A percentile compares a stretch with the other conserved stretches of the same genome.
Evolutionary conservation across 257 asterid species (phyloP).

Genomic region (Przewalskia tangutica): DNA sequence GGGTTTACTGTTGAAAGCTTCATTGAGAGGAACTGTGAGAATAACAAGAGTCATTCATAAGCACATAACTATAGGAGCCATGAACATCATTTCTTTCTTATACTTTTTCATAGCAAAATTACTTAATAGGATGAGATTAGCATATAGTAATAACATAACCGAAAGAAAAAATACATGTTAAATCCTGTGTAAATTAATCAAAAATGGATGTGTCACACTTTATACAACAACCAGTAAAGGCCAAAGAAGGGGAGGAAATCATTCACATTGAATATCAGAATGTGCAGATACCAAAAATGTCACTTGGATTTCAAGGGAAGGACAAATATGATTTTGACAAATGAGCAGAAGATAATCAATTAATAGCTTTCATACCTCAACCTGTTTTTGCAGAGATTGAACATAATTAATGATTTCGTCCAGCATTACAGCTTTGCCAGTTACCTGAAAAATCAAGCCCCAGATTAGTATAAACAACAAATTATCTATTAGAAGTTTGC

Average conservation of each 20-base stretch:
- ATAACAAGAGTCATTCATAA: not conserved
- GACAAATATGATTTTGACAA: not conserved
- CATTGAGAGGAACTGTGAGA: slow-evolving; percentile 81
- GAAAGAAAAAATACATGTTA: not conserved
- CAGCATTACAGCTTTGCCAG: slow-evolving; percentile 97
- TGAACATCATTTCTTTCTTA: not conserved
- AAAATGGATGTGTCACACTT: not conserved
- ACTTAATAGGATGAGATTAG: not conserved
- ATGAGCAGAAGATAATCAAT: not conserved
- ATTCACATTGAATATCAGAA: not conserved
- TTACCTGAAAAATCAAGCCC: slow-evolving; percentile 43
- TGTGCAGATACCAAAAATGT: not conserved
- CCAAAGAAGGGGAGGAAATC: not conserved
- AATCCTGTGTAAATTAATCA: not conserved
- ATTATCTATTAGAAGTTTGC: not conserved
- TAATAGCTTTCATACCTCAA: slow-evolving; percentile 47
- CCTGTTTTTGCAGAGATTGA: slow-evolving; percentile 87
- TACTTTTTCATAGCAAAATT: not conserved
- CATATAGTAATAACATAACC: not conserved
- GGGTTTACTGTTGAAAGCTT: slow-evolving; percentile 96
- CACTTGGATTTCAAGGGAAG: not conserved
- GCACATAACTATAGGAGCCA: not conserved
- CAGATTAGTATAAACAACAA: not conserved
- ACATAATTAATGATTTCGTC: slow-evolving; percentile 97
- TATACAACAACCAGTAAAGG: not conserved